Conservation (phyloP, 1,284 basidiomycete species). For the Phaffia rhodozyma region DNA sequence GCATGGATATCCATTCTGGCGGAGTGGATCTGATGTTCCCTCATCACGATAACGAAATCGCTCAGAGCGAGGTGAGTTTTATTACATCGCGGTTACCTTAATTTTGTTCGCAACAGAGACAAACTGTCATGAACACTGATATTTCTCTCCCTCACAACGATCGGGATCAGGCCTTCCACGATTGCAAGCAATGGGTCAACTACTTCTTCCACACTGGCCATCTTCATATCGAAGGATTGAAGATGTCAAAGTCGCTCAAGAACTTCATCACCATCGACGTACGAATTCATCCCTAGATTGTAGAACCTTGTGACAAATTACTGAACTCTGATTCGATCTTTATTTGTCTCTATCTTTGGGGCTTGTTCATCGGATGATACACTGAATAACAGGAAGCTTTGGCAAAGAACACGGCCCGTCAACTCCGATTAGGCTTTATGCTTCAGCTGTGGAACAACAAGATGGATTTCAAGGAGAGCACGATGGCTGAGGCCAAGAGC, state of each 20-base stretch:
- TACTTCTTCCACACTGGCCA: conserved; percentile 99
- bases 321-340: conserved; percentile 16
- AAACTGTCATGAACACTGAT: not conserved
- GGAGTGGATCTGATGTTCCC: conserved; percentile 96
- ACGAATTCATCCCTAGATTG: conserved; percentile 29
- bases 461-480: conserved; percentile 85
- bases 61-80: conserved; percentile 72
- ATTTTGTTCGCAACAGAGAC: not conserved
- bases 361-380: not conserved
- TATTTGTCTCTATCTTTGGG: not conserved
- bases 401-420: conserved; percentile 68
- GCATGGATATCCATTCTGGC: conserved; percentile 97
- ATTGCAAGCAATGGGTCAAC: conserved; percentile 90
- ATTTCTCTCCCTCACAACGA: not conserved
- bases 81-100: not conserved
- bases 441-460: conserved; percentile 84
- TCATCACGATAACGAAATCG: conserved; percentile 98
- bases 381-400: conserved; percentile 62
- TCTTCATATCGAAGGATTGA: conserved; percentile 94
- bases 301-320: conserved; percentile 6
- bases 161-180: conserved; percentile 64
- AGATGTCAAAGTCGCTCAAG: conserved; percentile 99
- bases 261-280: conserved; percentile 99
- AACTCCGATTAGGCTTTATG: conserved; percentile 88
- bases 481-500: conserved; percentile 72